Base-by-base conservation (phyloP, 2,329 filamentous ascomycete genomes). In the Cytospora schulzeri region DNA sequence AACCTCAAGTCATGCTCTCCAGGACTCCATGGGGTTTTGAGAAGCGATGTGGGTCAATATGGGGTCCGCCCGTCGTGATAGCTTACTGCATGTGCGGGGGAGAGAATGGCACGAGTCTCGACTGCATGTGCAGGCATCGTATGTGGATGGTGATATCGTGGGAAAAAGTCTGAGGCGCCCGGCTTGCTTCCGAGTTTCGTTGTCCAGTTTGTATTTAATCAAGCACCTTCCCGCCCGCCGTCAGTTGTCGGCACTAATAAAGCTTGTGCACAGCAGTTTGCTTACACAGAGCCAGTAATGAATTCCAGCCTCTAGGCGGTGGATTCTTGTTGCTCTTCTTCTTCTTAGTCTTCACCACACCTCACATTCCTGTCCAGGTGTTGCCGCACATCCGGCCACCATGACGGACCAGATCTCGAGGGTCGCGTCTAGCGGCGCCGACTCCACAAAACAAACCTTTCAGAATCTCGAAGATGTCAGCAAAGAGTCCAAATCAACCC, bases 391-490 rank as follows among this genome's bases (percentile, higher is more conserved):
- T 15, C 14, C 31, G 35, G 33, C 48, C 60, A 67, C 52, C 6
- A 67, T 67, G 66, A 48, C 60, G 29, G 66, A 67, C 60, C 54
- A 67, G 14, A 66, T 66, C n/a, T 66, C 66, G 41, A 61, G 38
- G 29, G 48, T 53, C 56, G 60, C 52, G 8, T 24, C 57, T 4
- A n/a, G 35, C 41, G 61, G 48, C 38, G 35, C 63, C 15, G 52
- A 56, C 28, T 65, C 54, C 15, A 54, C 41, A 14, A 63, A 66
- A 64, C 60, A 66, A 41, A 26, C 57, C 17, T 58, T 65, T 28
- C 29, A 62, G 31, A 62, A 35, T 48, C 24, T 63, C 38, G 63
- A 66, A 50, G 50, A 41, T 35, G 60, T 26, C 33, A 54, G 8
- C 45, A 15, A 35, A 38, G 48, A 52, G 14, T n/a, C 6, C 45